Evolutionary conservation across 2,329 filamentous ascomycete species (phyloP).

Genomic region (Ceratocystis cubensis): DNA sequence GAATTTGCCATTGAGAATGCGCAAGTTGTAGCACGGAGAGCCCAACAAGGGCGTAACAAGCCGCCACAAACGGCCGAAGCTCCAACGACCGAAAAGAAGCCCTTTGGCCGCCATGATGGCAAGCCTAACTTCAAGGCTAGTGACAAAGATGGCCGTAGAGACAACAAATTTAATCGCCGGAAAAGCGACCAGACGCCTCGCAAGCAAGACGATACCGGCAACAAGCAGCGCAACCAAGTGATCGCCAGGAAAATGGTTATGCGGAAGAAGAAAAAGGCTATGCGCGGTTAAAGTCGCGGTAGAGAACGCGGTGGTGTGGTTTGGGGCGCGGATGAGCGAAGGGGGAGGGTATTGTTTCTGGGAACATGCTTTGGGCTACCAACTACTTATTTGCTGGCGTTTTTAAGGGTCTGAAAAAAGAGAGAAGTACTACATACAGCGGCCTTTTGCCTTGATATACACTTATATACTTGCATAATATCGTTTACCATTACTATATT

Average conservation of each 20-base stretch:
- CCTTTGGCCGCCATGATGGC: slow-evolving; percentile 3
- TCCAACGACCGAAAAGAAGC: slow-evolving; percentile 1
- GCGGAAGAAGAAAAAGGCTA: slow-evolving; percentile 19
- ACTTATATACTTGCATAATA: slow-evolving; percentile 1
- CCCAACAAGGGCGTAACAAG: slow-evolving; percentile 16
- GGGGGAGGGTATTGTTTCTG: slow-evolving; percentile 2
- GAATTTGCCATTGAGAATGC: slow-evolving; percentile 98
- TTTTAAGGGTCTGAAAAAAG: slow-evolving; percentile 22
- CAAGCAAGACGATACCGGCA: slow-evolving; percentile 30
- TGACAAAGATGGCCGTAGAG: slow-evolving; percentile 21
- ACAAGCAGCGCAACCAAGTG: slow-evolving; percentile 21
- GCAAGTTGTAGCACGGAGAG: slow-evolving; percentile 73
- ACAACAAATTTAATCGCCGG: slow-evolving; percentile 13
- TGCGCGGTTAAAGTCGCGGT: slow-evolving; percentile 5
- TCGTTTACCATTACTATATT: not conserved
- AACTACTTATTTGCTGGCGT: slow-evolving; percentile 16
- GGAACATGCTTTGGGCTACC: slow-evolving; percentile 3
- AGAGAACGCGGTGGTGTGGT: not conserved
- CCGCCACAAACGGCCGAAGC: not conserved
- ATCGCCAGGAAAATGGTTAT: slow-evolving; percentile 21
- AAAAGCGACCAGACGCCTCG: slow-evolving; percentile 24
- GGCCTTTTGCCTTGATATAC: slow-evolving; percentile 16
- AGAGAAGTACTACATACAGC: slow-evolving; percentile 18
- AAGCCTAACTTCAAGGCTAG: slow-evolving; percentile 1
- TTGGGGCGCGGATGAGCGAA: not conserved